Conservation (phyloP, 768 basidiomycete genomes). For the Termitomyces heimii region DNA sequence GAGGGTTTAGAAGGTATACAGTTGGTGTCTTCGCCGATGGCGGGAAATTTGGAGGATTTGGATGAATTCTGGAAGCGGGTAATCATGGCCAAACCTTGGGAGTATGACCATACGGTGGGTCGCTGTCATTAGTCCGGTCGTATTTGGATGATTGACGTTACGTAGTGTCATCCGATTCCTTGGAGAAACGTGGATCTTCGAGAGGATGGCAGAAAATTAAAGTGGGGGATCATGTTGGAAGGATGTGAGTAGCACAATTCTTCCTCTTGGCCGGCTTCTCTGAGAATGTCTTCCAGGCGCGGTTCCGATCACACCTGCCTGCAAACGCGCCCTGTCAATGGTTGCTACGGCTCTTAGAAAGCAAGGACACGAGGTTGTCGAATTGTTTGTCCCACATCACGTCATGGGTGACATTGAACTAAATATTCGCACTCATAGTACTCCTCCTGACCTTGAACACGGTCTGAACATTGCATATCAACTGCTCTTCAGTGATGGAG, state of each 20-base stretch:
- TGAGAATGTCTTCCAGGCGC: conserved; percentile 33
- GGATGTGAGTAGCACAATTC: conserved; percentile 37
- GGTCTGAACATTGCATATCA: conserved; percentile 50
- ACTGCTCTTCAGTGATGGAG: conserved; percentile 51
- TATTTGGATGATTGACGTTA: conserved; percentile 2
- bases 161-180: conserved; percentile 43
- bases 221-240: conserved; percentile 59
- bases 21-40: conserved; percentile 53
- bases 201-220: conserved; percentile 43
- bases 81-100: conserved; percentile 57
- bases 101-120: conserved; percentile 54
- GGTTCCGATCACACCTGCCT: conserved; percentile 59
- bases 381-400: conserved; percentile 38
- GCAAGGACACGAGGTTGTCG: conserved; percentile 59
- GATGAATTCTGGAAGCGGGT: conserved; percentile 62
- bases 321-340: conserved; percentile 45
- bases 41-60: conserved; percentile 54
- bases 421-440: conserved; percentile 9
- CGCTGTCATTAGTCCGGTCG: not conserved
- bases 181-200: conserved; percentile 43
- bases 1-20: conserved; percentile 55
- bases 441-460: conserved; percentile 42
- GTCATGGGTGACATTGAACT: not conserved
- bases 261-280: not conserved
- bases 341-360: conserved; percentile 48